Conservation (phyloP, 2,329 filamentous ascomycete genomes). For the Dothistroma pini region DNA sequence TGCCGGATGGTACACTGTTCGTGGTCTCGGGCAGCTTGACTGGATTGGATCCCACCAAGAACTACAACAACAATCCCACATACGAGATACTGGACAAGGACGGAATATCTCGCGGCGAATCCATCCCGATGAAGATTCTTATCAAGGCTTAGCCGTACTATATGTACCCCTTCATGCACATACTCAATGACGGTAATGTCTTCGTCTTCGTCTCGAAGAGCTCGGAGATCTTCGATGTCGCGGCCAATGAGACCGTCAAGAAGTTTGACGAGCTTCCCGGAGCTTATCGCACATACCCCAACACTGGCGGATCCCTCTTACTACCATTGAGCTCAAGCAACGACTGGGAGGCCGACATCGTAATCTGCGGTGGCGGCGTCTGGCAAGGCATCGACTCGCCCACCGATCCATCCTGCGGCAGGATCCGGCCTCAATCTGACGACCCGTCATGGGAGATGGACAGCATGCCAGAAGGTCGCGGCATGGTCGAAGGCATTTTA, state of each 20-base stretch:
- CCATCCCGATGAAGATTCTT: conserved; percentile 52
- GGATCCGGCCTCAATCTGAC: conserved; percentile 54
- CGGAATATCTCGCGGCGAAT: conserved; percentile 48
- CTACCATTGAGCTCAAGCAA: conserved; percentile 59
- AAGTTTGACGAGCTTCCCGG: conserved; percentile 61
- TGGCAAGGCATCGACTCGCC: conserved; percentile 60
- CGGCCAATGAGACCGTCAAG: conserved; percentile 54
- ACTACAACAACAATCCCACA: conserved; percentile 60
- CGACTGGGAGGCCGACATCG: conserved; percentile 55
- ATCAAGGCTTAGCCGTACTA: conserved; percentile 51
- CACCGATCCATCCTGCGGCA: conserved; percentile 61
- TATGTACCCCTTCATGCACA: conserved; percentile 61
- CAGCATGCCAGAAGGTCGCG: conserved; percentile 54
- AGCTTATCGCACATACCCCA: conserved; percentile 63
- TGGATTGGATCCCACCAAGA: conserved; percentile 52
- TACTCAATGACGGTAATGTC: conserved; percentile 54
- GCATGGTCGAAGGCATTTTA: conserved; percentile 58
- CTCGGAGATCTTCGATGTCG: conserved; percentile 53
- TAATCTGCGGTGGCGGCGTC: conserved; percentile 63
- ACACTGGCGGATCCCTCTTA: conserved; percentile 61
- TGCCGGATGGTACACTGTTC: conserved; percentile 55
- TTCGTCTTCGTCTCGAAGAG: conserved; percentile 57
- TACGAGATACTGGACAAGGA: conserved; percentile 55
- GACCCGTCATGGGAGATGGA: conserved; percentile 63
- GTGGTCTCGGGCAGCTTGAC: conserved; percentile 59